Percentiles rank a stretch among this genome's conserved stretches.
Evolutionary conservation across 2,329 filamentous ascomycete species (phyloP).

Genomic region (Colletotrichum acutatum): DNA sequence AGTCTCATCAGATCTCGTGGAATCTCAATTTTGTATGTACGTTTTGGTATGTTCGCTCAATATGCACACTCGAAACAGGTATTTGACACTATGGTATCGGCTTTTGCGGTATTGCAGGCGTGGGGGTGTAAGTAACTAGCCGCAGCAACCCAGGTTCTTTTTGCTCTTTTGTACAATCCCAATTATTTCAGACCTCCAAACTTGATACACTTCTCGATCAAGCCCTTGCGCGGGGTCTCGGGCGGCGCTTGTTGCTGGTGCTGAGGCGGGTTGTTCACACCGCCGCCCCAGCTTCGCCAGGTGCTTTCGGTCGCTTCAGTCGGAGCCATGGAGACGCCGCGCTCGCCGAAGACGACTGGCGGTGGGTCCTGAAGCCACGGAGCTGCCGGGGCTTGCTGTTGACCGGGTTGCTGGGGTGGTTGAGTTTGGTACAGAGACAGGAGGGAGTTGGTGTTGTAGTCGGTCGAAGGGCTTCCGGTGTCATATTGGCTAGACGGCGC

Average conservation of each 20-base stretch:
- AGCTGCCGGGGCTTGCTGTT: neutral
- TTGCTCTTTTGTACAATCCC: neutral
- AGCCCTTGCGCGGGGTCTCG: conserved; percentile 19
- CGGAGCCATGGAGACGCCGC: conserved; percentile 34
- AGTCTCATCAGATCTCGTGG: neutral
- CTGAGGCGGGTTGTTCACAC: conserved; percentile 8
- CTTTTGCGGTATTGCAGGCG: neutral
- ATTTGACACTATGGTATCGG: conserved; percentile 22
- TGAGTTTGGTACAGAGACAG: conserved; percentile 23
- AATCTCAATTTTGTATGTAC: conserved; percentile 7
- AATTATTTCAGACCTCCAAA: conserved; percentile 32
- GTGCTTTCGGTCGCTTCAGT: conserved; percentile 33
- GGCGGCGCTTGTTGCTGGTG: neutral
- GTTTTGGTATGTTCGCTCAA: conserved; percentile 5
- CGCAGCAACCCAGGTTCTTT: neutral
- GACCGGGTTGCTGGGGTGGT: neutral
- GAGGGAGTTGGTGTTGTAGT: conserved; percentile 19
- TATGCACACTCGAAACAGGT: conserved; percentile 28
- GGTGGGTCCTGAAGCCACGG: conserved; percentile 15
- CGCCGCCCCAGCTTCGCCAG: conserved; percentile 35
- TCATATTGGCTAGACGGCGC: conserved; percentile 19
- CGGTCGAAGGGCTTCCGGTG: neutral
- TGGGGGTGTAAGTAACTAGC: neutral
- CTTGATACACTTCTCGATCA: conserved; percentile 35
- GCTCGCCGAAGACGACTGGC: conserved; percentile 4